phyloP scores from a whole-genome alignment of 1,284 basidiomycete species.

The Marasmius sp. region DNA sequence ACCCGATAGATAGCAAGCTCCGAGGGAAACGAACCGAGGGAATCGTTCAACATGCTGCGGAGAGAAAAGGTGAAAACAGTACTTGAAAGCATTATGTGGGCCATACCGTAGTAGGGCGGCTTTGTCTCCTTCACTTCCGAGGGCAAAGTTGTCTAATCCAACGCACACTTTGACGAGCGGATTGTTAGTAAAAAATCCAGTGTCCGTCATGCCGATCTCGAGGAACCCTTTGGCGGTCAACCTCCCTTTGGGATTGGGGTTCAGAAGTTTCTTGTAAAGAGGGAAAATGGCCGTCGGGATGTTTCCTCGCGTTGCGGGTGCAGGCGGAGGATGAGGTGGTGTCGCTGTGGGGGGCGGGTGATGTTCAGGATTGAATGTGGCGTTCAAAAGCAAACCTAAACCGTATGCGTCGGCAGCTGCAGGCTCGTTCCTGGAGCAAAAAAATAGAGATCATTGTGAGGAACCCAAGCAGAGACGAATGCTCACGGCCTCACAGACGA shows the following conservation, averaged over 20 bases:
- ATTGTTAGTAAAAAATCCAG: conserved; percentile 87
- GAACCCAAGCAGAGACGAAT: conserved; percentile 1
- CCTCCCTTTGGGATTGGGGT: conserved; percentile 82
- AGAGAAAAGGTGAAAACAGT: background rate
- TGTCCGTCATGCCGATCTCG: conserved; percentile 75
- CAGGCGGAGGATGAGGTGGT: conserved; percentile 73
- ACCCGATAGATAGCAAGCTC: conserved; percentile 89
- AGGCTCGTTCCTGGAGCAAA: conserved; percentile 57
- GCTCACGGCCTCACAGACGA: conserved; percentile 78
- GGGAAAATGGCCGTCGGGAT: conserved; percentile 82
- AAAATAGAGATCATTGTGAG: conserved; percentile 8
- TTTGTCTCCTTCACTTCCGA: conserved; percentile 86
- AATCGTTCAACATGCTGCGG: conserved; percentile 75
- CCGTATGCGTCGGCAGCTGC: conserved; percentile 83
- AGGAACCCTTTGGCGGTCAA: conserved; percentile 79
- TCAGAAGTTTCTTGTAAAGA: conserved; percentile 84
- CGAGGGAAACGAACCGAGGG: conserved; percentile 76
- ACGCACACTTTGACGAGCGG: conserved; percentile 83
- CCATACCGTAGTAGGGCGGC: conserved; percentile 63
- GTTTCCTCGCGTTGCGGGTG: conserved; percentile 70
- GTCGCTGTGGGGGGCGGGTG: conserved; percentile 69
- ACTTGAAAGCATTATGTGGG: background rate
- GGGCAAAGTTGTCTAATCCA: conserved; percentile 85
- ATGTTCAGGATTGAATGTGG: conserved; percentile 81
- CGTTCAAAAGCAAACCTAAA: conserved; percentile 82